These are phyloP conservation scores for Beta corolliflora DNA, from an alignment of 179 eudicot species.

Conservation along the genomic window DNA sequence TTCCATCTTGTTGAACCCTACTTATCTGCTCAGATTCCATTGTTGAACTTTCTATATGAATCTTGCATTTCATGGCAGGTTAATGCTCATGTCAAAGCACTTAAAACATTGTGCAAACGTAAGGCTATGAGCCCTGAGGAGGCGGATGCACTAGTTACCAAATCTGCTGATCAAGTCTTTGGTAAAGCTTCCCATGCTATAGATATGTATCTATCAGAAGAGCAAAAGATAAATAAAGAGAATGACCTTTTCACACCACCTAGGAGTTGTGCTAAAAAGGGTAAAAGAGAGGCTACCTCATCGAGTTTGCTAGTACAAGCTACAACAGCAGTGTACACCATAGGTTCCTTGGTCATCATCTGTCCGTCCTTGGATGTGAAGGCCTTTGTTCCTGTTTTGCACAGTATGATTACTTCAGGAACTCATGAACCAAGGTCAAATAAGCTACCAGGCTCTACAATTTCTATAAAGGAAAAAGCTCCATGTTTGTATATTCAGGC, in stretches of 20 bases:
- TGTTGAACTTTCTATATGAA: not conserved
- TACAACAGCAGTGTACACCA: slow-evolving; percentile 73
- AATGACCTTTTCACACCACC: slow-evolving; percentile 63
- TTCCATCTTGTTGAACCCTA: not conserved
- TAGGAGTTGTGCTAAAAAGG: slow-evolving; percentile 38
- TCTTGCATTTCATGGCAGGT: slow-evolving; percentile 54
- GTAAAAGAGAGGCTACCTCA: slow-evolving; percentile 40
- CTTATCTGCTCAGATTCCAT: not conserved
- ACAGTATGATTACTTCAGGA: slow-evolving; percentile 84
- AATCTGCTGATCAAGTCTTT: slow-evolving; percentile 69
- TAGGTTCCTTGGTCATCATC: slow-evolving; percentile 77
- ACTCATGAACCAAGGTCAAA: slow-evolving; percentile 53
- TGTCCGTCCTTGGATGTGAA: slow-evolving; percentile 74
- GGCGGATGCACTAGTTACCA: slow-evolving; percentile 66
- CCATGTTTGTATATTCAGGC: slow-evolving; percentile 89
- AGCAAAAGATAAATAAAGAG: slow-evolving; percentile 47
- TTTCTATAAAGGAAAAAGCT: slow-evolving; percentile 64
- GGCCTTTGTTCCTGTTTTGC: slow-evolving; percentile 64
- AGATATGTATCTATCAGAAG: slow-evolving; percentile 58
- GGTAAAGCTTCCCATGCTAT: slow-evolving; percentile 60
- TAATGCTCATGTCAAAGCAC: slow-evolving; percentile 92
- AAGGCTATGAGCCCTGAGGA: slow-evolving; percentile 69
- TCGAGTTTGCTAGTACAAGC: slow-evolving; percentile 51
- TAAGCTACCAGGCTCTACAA: slow-evolving; percentile 46
- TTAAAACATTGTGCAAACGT: slow-evolving; percentile 80